Conservation (phyloP, 2,329 filamentous ascomycete species). For the Ceratocystis papillata region DNA sequence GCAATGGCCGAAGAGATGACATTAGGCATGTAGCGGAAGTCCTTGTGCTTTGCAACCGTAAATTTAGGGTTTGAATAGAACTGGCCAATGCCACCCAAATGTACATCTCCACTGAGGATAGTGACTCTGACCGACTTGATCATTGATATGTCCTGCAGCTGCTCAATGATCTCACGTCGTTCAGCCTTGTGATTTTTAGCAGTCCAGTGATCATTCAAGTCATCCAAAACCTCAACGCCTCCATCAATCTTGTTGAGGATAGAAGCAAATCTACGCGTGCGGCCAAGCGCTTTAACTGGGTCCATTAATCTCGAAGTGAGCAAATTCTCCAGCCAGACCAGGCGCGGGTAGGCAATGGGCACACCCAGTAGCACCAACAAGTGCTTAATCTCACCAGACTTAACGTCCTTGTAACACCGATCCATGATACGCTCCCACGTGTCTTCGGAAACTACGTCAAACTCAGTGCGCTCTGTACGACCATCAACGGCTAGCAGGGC, state of each 20-base stretch:
- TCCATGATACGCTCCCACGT: conserved; percentile 84
- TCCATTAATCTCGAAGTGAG: conserved; percentile 71
- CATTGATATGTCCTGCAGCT: conserved; percentile 84
- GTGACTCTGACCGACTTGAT: conserved; percentile 88
- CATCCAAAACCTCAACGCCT: conserved; percentile 81
- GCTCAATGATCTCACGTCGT: conserved; percentile 73
- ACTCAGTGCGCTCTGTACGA: conserved; percentile 75
- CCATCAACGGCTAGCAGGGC: conserved; percentile 82
- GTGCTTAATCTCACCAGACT: conserved; percentile 77
- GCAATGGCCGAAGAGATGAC: conserved; percentile 88
- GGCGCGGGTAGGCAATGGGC: conserved; percentile 67
- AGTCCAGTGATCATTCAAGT: conserved; percentile 95
- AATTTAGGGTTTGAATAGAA: conserved; percentile 89
- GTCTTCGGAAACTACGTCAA: conserved; percentile 67
- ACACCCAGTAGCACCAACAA: conserved; percentile 78
- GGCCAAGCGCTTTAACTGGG: conserved; percentile 77
- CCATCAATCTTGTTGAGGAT: conserved; percentile 85
- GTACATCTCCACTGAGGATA: conserved; percentile 86
- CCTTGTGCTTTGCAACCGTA: conserved; percentile 68
- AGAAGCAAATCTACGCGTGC: conserved; percentile 65
- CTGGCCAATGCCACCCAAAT: conserved; percentile 82
- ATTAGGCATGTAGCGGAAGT: conserved; percentile 96
- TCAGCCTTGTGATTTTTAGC: conserved; percentile 89
- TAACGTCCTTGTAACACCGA: conserved; percentile 68
- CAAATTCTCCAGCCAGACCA: conserved; percentile 61